These are phyloP conservation scores for Rhizophagus clarus DNA, from an alignment of 192 early-diverging fungal species.

Conservation along the genomic window DNA sequence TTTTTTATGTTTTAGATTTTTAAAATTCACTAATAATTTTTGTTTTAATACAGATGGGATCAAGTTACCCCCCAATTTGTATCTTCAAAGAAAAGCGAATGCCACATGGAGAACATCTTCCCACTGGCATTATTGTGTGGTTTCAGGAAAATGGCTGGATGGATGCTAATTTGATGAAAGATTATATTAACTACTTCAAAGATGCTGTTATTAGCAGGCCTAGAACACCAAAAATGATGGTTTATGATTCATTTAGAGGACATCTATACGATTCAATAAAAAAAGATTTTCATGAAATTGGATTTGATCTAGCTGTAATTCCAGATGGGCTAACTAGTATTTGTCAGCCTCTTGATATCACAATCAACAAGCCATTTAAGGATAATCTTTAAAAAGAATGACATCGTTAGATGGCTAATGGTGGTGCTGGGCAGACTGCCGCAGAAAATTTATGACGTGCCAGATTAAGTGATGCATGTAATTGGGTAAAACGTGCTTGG, in stretches of 20 bases:
- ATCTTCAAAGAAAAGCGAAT: constrained; percentile 15
- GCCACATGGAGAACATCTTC: neutral
- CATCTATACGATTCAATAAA: constrained; percentile 2
- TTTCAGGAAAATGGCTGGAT: constrained; percentile 21
- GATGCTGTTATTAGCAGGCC: neutral
- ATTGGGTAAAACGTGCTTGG: constrained; percentile 13
- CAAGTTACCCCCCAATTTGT: neutral
- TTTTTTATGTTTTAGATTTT: too few species aligned
- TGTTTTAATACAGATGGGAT: neutral
- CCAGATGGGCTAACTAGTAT: constrained; percentile 18
- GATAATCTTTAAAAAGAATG: constrained; percentile 10
- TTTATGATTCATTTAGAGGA: constrained; percentile 13
- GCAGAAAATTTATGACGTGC: neutral
- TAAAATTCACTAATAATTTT: too few species aligned
- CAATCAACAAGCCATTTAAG: constrained; percentile 20
- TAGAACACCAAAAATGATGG: neutral
- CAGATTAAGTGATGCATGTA: neutral
- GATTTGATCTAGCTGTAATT: constrained; percentile 3
- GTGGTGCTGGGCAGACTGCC: neutral
- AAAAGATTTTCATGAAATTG: neutral
- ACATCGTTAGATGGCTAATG: constrained; percentile 13
- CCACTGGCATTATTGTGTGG: neutral
- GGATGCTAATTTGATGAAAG: neutral
- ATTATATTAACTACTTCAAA: neutral
- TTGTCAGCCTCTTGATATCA: constrained; percentile 14